Evolutionary conservation across 2,329 filamentous ascomycete species (phyloP), one percentile per base, ranked within the genome.

Genomic region (Phialocephala subalpina): DNA sequence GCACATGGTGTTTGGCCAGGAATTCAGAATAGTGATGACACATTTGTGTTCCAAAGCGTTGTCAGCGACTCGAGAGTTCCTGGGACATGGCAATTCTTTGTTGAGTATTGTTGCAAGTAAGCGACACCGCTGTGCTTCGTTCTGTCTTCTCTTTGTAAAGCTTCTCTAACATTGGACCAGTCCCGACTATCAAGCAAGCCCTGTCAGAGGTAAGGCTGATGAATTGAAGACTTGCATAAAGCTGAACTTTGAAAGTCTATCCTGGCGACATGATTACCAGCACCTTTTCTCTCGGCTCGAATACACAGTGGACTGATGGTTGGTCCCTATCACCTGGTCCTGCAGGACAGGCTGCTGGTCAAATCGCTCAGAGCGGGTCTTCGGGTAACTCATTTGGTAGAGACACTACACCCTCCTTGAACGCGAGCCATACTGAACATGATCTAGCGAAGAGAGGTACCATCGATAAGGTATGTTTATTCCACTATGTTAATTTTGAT

Each of bases 91-190:
- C 35, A 67, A 20, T 70, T 72, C 60, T 72, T 65, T 53, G 67
- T 72, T 20, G 70, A 72, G 42, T 70, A 71, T 53, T 71, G 67
- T 45, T 72, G 70, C 69, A 69, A 69, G 69, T 72, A 64, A 64
- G 68, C 20, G 22, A 12, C 18, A 6, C 27, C 3, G 33, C 2
- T 1, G 11, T 18, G 33, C n/a, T 57, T 7, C 18, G 40, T 25
- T 38, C 38, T 14, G 3, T 42, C 45, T 9, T 3, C 45, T 22
- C 2, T 22, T 9, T n/a, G 14, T 22, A 25, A 3, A 49, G 33
- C 14, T n/a, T 56, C 16, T 35, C 63, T 64, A 36, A 69, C 40
- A 22, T 14, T 33, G 20, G 14, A 35, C 9, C 11, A 70, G 69
- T 65, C 67, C 69, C 1, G 60, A 71, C 60, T 72, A 68, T 53